Evolutionary conservation across 2,329 filamentous ascomycete species (phyloP), one percentile per base, ranked within the genome.

Genomic region (Sporothrix globosa): DNA sequence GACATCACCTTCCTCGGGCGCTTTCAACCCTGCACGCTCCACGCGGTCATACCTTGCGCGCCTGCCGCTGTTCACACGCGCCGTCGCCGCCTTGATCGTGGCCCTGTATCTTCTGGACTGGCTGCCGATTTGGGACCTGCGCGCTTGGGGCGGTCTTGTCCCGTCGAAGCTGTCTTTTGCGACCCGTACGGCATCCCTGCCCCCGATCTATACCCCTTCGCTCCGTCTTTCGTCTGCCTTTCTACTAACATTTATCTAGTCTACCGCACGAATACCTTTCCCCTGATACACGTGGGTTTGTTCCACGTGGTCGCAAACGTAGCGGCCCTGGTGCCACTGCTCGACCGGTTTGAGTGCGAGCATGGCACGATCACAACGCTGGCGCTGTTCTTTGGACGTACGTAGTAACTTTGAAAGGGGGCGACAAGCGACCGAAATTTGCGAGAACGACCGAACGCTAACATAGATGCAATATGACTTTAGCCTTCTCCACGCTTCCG

Each of bases 301-400:
- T 83, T 97, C 75, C 96, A 98, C 80, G 86, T 90, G 72, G 77
- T 94, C 68, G 82, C 96, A 77, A 97, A 98, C 80, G 79, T 93
- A 30, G 68, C 96, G 73, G 92, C 93, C 27, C 80, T 98, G 73
- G 90, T 90, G 52, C 96, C 96, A n/a, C 83, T 99, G 67, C 82
- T 99, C 79, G 95, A 97, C 81, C 88, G 94, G 72, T 99, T 98
- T 80, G 96, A 99, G 82, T 87, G 88, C 73, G 95, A 97, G 79
- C 90, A 96, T 80, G 96, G 96, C 68, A 98, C 95, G 9, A 83
- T 98, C 77, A 92, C 92, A 34, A 91, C 93, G n/a, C 79, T 97
- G 73, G 88, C 92, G 48, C 84, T 98, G 68, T 97, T 98, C 79
- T 88, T 96, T 76, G 96, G 96, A 70, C 94, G 93, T 97, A 84